Evolutionary conservation across 805 yeast genomes (phyloP).

Genomic region (Candida suzukii): DNA sequence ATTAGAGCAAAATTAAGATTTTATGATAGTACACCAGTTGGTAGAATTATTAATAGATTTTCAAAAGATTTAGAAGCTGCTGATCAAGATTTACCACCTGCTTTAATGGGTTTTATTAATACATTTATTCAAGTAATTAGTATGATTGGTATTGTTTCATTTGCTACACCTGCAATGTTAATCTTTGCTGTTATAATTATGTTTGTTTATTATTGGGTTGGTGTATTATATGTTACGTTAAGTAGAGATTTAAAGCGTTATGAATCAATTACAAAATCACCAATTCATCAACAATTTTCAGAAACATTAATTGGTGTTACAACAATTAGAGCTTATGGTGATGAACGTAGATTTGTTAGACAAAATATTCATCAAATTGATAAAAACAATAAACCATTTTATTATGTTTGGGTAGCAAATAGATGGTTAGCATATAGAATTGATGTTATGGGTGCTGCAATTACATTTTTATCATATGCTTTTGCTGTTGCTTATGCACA

Average conservation of each 20-base stretch:
- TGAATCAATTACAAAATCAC: constrained; percentile 86
- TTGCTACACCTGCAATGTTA: constrained; percentile 80
- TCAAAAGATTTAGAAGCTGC: constrained; percentile 91
- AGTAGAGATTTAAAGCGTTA: constrained; percentile 89
- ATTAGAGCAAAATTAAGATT: constrained; percentile 78
- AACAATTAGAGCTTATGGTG: constrained; percentile 94
- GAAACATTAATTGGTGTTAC: constrained; percentile 90
- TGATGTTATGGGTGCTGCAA: constrained; percentile 76
- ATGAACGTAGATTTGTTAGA: constrained; percentile 74
- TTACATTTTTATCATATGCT: constrained; percentile 73
- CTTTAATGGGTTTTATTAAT: constrained; percentile 63
- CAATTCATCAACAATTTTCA: constrained; percentile 93
- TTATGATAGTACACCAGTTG: constrained; percentile 92
- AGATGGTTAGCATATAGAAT: constrained; percentile 89
- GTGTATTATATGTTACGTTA: constrained; percentile 64
- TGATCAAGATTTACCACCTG: constrained; percentile 86
- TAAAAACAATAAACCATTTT: constrained; percentile 82
- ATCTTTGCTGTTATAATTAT: constrained; percentile 65
- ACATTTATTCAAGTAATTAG: constrained; percentile 62
- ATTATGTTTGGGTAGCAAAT: constrained; percentile 91
- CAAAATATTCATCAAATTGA: constrained; percentile 79
- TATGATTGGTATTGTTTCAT: constrained; percentile 64
- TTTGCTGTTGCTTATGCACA: constrained; percentile 66
- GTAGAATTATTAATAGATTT: constrained; percentile 94
- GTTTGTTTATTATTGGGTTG: constrained; percentile 60